phyloP scores from a whole-genome alignment of 768 basidiomycete genomes.

The Lactarius deliciosus region DNA sequence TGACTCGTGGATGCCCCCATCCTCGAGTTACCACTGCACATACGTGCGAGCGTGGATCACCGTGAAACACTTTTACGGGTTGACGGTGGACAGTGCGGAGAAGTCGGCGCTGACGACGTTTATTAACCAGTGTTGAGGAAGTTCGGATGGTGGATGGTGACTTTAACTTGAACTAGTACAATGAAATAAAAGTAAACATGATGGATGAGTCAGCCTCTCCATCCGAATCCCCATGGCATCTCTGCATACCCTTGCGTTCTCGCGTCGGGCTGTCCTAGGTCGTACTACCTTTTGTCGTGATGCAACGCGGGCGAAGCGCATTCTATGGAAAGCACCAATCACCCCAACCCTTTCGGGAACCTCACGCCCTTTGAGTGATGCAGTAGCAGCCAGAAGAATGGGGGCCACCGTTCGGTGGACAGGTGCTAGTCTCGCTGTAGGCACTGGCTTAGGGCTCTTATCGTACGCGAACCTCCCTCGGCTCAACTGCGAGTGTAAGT shows the following conservation, averaged over 20 bases:
- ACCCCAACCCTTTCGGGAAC: background rate
- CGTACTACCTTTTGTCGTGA: slow-evolving; percentile 1
- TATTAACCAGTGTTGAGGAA: slow-evolving; percentile 32
- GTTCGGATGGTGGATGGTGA: background rate
- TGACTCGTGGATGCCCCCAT: slow-evolving; percentile 52
- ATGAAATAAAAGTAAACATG: too few relatives aligned
- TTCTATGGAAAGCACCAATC: background rate
- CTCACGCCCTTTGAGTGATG: background rate
- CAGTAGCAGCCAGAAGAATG: background rate
- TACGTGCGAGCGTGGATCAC: slow-evolving; percentile 55
- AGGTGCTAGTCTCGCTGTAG: slow-evolving; percentile 14
- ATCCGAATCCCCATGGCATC: slow-evolving; percentile 21
- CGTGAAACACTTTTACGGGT: slow-evolving; percentile 47
- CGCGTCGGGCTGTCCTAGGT: slow-evolving; percentile 2
- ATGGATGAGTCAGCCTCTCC: background rate
- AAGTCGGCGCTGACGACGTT: slow-evolving; percentile 46
- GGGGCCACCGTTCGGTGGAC: background rate
- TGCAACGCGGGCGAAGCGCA: background rate
- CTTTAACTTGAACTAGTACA: background rate
- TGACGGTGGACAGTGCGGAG: slow-evolving; percentile 52
- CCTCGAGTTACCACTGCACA: slow-evolving; percentile 49
- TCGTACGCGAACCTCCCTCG: slow-evolving; percentile 9
- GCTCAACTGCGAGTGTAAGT: slow-evolving; percentile 24
- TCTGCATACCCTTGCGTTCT: slow-evolving; percentile 16
- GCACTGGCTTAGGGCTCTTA: slow-evolving; percentile 19